Percentiles rank a stretch among this genome's conserved stretches.
These are phyloP conservation scores for Vitis rupestris DNA, from an alignment of 164 flowering plant genomes.

Conservation along the genomic window DNA sequence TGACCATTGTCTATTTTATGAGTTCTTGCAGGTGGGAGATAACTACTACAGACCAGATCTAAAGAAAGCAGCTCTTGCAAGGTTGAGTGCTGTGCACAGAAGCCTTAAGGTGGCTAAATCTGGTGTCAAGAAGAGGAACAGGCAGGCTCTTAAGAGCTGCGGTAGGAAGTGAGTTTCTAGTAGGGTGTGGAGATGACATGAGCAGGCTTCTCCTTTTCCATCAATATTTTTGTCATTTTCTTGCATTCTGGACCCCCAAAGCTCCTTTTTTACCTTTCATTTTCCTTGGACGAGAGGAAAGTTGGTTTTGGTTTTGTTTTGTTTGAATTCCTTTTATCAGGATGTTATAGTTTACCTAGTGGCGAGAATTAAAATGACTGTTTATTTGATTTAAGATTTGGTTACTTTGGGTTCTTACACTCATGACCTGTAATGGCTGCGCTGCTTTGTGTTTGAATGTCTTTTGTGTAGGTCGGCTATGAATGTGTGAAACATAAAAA, in stretches of 20 bases:
- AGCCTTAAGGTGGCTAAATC: conserved; percentile 86
- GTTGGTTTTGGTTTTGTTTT: no score
- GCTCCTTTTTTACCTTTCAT: not conserved
- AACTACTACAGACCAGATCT: conserved; percentile 87
- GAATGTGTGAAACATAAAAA: no score
- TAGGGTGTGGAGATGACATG: not conserved
- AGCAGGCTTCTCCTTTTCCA: not conserved
- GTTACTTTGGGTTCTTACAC: no score
- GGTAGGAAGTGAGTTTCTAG: conserved; percentile 39
- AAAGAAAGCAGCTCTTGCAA: conserved; percentile 85
- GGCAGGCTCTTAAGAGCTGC: conserved; percentile 48
- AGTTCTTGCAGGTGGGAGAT: conserved; percentile 51
- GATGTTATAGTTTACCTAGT: no score
- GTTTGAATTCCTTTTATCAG: no score
- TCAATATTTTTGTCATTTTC: no score
- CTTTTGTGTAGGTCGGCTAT: no score
- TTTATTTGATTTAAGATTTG: no score
- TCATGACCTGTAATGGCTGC: no score
- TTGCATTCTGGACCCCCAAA: not conserved
- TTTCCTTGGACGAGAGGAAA: not conserved
- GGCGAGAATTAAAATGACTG: no score
- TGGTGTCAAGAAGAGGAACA: conserved; percentile 84
- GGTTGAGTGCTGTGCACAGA: conserved; percentile 73
- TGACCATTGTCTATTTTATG: not conserved
- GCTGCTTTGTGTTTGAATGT: no score